Evolutionary conservation across 1,139 yeast species (phyloP).

Genomic region (Hyphopichia buzzinii): DNA sequence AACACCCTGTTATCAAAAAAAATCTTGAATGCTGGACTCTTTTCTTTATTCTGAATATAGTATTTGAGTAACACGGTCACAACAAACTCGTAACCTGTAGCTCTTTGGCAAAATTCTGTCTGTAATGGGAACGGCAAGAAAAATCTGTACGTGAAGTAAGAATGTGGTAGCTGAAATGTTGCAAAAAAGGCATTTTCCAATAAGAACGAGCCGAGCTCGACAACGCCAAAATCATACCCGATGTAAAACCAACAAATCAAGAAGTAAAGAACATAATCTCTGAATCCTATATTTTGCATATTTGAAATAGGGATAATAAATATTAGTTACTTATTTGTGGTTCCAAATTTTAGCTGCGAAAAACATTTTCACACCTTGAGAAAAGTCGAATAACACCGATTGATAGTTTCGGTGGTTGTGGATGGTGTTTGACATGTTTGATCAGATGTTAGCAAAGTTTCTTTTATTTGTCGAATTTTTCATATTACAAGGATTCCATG

Average conservation of each 20-base stretch:
- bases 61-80: slow-evolving; percentile 10
- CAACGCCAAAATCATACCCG: slow-evolving; percentile 7
- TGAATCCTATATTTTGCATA: slow-evolving; percentile 11
- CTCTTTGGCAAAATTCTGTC: slow-evolving; percentile 10
- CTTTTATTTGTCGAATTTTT: no score
- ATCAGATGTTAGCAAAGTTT: no score
- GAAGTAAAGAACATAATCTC: slow-evolving; percentile 10
- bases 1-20: slow-evolving; percentile 11
- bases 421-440: no score
- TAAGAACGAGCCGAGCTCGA: slow-evolving; percentile 5
- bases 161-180: slow-evolving; percentile 6
- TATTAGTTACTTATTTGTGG: neutral
- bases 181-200: slow-evolving; percentile 5
- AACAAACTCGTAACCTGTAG: slow-evolving; percentile 11
- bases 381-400: no score
- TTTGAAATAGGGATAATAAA: no score
- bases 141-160: slow-evolving; percentile 8
- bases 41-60: slow-evolving; percentile 5
- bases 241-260: slow-evolving; percentile 7
- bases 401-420: no score
- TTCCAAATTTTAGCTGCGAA: slow-evolving; percentile 1
- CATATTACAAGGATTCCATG: no score
- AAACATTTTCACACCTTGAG: no score
- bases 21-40: slow-evolving; percentile 3
- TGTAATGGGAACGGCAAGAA: slow-evolving; percentile 13